Evolutionary conservation across 768 basidiomycete genomes (phyloP), one percentile per base, ranked within the genome.

Genomic region (Rhodotorula kratochvilovae): DNA sequence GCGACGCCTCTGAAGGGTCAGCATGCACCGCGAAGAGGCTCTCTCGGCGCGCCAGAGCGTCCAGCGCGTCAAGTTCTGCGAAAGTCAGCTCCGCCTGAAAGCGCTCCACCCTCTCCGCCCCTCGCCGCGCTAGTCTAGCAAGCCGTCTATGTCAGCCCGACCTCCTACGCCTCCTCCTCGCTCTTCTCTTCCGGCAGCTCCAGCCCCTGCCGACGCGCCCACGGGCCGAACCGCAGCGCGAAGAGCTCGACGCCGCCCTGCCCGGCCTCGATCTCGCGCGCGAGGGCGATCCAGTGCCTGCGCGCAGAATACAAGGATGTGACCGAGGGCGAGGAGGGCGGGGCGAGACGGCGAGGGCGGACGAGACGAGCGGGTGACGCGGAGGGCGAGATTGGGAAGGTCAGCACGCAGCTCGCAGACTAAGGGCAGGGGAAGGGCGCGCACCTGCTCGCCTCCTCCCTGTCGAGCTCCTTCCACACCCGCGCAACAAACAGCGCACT

Each of bases 231-330:
- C 56, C 70, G 33, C 60, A 71, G 46, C n/a, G 60, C 65, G 43
- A 71, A 62, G 42, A 71, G 42, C 46, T 71, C 70, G 29, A 21
- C 50, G 13, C 61, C 65, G 3, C 43, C 69, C 42, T 70, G 69
- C 16, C 69, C 69, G 7, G 5, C 5, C 45, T 70, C 69, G 58
- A 70, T 48, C 16, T 55, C 43, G 8, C 31, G n/a, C 12, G 68
- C 68, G 29, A 70, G 36, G 17, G 21, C 16, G 31, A 61, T 6
- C 29, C 45, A 65, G 7, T 42, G 6, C 1, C 63, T 65, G 42
- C 35, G 4, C 17, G 46, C 3, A 39, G 46, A 45, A 12, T 4
- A n/a, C 17, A 31, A 1, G 7, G n/a, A 31, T 15, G 19, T 11
- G 62, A 15, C 7, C 17, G 15, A 5, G 27, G n/a, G 21, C 29